A percentile compares a stretch with the other conserved stretches of the same genome.
Evolutionary conservation across 352 stramenopile species (phyloP).

Genomic region (Phytophthora syringae): DNA sequence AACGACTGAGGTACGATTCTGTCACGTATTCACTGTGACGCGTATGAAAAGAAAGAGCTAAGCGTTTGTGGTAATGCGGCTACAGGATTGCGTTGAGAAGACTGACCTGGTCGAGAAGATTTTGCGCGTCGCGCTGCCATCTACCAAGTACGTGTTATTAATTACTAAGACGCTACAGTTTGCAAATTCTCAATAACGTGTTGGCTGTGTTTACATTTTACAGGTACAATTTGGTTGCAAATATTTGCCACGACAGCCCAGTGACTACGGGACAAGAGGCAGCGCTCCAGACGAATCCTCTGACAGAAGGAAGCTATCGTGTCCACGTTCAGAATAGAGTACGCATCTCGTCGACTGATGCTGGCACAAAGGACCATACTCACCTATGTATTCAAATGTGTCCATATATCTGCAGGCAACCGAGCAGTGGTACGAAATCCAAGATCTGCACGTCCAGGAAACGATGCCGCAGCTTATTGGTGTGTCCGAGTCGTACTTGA

Average conservation of each 20-base stretch:
- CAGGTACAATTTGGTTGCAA: conserved; percentile 98
- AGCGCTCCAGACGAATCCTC: conserved; percentile 88
- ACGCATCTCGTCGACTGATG: conserved; percentile 22
- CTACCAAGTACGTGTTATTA: conserved; percentile 60
- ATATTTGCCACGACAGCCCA: conserved; percentile 97
- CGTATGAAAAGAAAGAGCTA: not conserved
- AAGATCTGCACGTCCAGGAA: conserved; percentile 97
- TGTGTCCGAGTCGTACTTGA: conserved; percentile 94
- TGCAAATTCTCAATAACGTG: conserved; percentile 5
- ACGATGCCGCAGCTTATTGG: conserved; percentile 98
- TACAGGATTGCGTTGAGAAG: conserved; percentile 82
- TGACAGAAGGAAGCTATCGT: conserved; percentile 97
- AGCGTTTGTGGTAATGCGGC: not conserved
- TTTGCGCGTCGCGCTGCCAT: conserved; percentile 53
- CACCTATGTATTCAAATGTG: conserved; percentile 13
- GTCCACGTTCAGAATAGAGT: conserved; percentile 96
- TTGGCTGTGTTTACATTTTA: too few species aligned
- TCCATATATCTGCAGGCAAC: conserved; percentile 65
- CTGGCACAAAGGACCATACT: conserved; percentile 1
- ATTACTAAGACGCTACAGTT: not conserved
- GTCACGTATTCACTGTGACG: not conserved
- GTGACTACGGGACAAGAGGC: conserved; percentile 93
- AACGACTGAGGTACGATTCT: conserved; percentile 45
- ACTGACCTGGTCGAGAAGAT: conserved; percentile 76
- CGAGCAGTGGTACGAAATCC: conserved; percentile 98